Evolutionary conservation across 2,329 filamentous ascomycete genomes (phyloP).

Genomic region (Verruconis gallopava): DNA sequence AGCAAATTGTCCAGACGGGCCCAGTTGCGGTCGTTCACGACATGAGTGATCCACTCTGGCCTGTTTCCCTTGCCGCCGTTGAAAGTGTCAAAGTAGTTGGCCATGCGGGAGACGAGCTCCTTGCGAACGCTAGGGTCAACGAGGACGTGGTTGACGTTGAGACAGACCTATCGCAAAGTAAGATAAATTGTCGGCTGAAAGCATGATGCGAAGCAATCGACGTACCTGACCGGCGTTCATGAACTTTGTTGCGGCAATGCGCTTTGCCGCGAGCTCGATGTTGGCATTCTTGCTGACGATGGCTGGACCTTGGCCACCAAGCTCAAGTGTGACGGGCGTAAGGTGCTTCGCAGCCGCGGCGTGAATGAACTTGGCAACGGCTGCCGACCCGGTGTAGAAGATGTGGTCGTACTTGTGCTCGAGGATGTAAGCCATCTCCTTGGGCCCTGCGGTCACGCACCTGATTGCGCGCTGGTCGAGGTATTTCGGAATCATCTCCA

Average conservation of each 20-base stretch:
- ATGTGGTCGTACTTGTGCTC: constrained; percentile 9
- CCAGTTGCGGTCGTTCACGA: constrained; percentile 32
- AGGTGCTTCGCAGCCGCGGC: constrained; percentile 32
- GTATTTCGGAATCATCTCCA: constrained; percentile 29
- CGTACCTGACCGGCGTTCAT: constrained; percentile 32
- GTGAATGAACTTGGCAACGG: constrained; percentile 19
- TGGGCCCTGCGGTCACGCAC: constrained; percentile 5
- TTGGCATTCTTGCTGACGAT: constrained; percentile 31
- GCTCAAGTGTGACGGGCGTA: constrained; percentile 32
- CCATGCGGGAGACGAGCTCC: constrained; percentile 20
- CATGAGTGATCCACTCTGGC: constrained; percentile 19
- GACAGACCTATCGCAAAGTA: not conserved
- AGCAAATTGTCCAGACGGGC: constrained; percentile 28
- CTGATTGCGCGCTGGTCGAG: constrained; percentile 28
- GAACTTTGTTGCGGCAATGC: constrained; percentile 32
- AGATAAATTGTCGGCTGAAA: no score
- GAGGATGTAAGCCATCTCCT: constrained; percentile 10
- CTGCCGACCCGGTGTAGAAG: constrained; percentile 7
- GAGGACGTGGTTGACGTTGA: constrained; percentile 31
- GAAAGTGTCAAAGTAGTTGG: constrained; percentile 20
- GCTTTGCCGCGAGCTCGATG: constrained; percentile 30
- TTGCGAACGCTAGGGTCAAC: constrained; percentile 28
- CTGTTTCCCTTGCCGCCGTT: constrained; percentile 19
- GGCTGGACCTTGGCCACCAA: constrained; percentile 34
- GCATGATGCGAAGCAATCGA: no score